These are phyloP conservation scores for Thalassia testudinum DNA, from an alignment of 116 monocot species.

Conservation along the genomic window DNA sequence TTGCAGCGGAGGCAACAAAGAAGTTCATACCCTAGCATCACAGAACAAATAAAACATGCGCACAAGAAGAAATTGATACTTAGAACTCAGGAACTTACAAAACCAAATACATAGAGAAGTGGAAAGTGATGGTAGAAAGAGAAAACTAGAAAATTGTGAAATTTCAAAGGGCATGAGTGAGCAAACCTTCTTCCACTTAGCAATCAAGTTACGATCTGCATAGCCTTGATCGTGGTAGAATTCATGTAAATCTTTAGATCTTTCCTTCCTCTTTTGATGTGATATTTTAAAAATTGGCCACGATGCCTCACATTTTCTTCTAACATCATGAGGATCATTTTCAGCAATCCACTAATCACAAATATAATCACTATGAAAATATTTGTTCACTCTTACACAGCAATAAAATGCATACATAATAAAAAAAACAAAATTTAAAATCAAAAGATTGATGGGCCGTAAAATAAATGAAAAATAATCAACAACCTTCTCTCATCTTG, in stretches of 20 bases:
- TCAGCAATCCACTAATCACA: conserved; percentile 33
- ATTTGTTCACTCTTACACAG: too few species aligned
- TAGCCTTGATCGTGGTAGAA: conserved; percentile 86
- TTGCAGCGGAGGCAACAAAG: conserved; percentile 92
- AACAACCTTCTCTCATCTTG: conserved; percentile 85
- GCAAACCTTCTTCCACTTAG: conserved; percentile 96
- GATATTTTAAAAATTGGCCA: conserved; percentile 84
- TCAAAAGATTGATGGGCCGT: neutral
- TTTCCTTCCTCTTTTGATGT: conserved; percentile 94
- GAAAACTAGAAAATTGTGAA: too few species aligned
- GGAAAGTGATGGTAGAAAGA: too few species aligned
- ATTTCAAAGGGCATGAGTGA: neutral
- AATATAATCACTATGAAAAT: too few species aligned
- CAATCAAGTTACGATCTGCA: conserved; percentile 85
- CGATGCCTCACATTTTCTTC: conserved; percentile 76
- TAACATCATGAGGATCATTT: conserved; percentile 90
- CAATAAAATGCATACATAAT: too few species aligned
- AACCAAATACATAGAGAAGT: too few species aligned
- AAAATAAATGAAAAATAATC: neutral
- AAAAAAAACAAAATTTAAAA: neutral
- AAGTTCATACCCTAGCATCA: conserved; percentile 79
- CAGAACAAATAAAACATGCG: neutral
- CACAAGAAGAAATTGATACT: too few species aligned
- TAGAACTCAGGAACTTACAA: too few species aligned
- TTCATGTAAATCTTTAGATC: conserved; percentile 72